These are phyloP conservation scores for Solanum pimpinellifolium DNA, from an alignment of 257 asterid species.

Conservation along the genomic window DNA sequence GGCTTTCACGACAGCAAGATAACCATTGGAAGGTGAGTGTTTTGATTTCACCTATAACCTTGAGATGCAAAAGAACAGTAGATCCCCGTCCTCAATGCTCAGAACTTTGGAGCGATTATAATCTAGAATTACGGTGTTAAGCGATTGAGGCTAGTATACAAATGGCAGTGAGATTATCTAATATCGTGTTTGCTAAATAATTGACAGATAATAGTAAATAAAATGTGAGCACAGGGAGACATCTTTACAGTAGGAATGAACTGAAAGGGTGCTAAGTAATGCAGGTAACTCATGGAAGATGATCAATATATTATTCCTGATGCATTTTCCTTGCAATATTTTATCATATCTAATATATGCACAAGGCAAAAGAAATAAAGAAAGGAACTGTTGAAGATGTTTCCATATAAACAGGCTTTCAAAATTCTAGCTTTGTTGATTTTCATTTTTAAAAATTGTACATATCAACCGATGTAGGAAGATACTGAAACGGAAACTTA, in stretches of 20 bases:
- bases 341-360: not conserved
- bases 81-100: not conserved
- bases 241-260: not conserved
- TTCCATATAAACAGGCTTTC: not conserved
- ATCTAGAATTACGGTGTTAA: not conserved
- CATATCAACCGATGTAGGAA: not conserved
- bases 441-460: not conserved
- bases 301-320: not conserved
- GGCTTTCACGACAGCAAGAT: not conserved
- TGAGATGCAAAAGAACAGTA: not conserved
- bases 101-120: not conserved
- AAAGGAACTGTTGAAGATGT: not conserved
- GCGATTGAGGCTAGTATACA: not conserved
- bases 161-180: not conserved
- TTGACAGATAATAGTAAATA: not conserved
- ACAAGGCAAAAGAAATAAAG: not conserved
- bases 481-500: constrained; percentile 24
- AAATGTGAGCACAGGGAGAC: not conserved
- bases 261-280: not conserved
- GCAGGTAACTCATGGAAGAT: not conserved
- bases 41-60: not conserved
- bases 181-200: not conserved
- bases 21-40: not conserved
- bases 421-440: not conserved
- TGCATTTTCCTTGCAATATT: not conserved